Evolutionary conservation across 352 stramenopile genomes (phyloP).

Genomic region (Phytophthora capsici): DNA sequence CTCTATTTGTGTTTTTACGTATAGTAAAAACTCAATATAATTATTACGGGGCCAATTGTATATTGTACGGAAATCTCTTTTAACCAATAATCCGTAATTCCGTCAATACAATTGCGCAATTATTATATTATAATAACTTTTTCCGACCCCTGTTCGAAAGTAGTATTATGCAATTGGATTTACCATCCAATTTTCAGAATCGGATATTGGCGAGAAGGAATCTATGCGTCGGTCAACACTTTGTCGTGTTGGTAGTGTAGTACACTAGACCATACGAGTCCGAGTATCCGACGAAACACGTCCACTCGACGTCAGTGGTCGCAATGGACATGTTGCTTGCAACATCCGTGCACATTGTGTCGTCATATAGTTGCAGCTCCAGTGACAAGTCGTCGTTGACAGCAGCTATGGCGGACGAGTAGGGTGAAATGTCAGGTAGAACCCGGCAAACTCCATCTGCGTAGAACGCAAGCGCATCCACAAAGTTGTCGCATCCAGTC

Average conservation of each 20-base stretch:
- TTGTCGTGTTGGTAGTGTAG: constrained; percentile 12
- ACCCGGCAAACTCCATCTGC: constrained; percentile 20
- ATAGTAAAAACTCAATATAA: too few relatives aligned
- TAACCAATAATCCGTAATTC: too few relatives aligned
- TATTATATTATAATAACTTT: too few relatives aligned
- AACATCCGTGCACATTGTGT: constrained; percentile 10
- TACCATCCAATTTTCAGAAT: too few relatives aligned
- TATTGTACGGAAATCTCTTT: too few relatives aligned
- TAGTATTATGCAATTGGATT: too few relatives aligned
- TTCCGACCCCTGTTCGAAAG: too few relatives aligned
- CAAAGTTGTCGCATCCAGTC: constrained; percentile 19
- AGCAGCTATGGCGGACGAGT: constrained; percentile 11
- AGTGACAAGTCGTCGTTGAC: constrained; percentile 19
- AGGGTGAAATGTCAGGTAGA: constrained; percentile 15
- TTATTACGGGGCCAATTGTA: too few relatives aligned
- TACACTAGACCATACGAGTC: constrained; percentile 25
- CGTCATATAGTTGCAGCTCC: constrained; percentile 23
- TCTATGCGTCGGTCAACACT: neutral
- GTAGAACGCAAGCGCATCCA: constrained; percentile 23
- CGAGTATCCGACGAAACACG: constrained; percentile 24
- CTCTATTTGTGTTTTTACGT: too few relatives aligned
- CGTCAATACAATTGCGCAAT: too few relatives aligned
- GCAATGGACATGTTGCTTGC: constrained; percentile 7
- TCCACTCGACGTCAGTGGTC: constrained; percentile 17
- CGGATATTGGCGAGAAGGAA: too few relatives aligned